Evolutionary conservation across 1,284 basidiomycete species (phyloP).

Genomic region (Lentinula novae-zelandiae): DNA sequence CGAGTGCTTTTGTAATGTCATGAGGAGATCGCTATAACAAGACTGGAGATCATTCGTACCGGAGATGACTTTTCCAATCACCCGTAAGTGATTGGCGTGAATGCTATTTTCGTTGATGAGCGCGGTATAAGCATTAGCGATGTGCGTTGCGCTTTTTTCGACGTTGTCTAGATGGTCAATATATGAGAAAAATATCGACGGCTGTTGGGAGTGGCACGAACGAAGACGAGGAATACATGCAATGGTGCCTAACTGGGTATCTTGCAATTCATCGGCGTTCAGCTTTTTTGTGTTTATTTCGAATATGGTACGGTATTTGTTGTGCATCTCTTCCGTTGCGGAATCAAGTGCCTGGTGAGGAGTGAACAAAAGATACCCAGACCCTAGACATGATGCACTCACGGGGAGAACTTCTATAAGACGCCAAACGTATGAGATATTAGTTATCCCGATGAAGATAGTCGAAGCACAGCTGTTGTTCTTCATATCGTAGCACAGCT

Average conservation of each 20-base stretch:
- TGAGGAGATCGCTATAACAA: too few species aligned
- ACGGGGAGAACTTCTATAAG: conserved; percentile 31
- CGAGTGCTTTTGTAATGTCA: neutral
- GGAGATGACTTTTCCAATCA: neutral
- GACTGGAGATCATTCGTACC: neutral
- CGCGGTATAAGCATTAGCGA: neutral
- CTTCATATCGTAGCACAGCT: conserved; percentile 40
- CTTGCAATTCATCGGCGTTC: neutral
- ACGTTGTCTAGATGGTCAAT: neutral
- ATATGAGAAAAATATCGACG: neutral
- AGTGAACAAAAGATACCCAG: neutral
- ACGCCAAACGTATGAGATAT: conserved; percentile 26
- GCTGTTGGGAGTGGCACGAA: neutral
- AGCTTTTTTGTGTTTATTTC: neutral
- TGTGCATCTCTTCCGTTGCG: neutral
- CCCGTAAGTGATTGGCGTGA: neutral
- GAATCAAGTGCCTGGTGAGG: neutral
- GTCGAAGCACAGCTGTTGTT: conserved; percentile 40
- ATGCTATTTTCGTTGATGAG: neutral
- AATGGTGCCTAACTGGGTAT: neutral
- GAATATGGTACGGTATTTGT: neutral
- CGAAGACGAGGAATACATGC: conserved; percentile 1
- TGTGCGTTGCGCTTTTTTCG: neutral
- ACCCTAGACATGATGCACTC: neutral
- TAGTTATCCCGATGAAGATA: conserved; percentile 31